phyloP scores from a whole-genome alignment of 495 filamentous ascomycete genomes.

The Extremus antarcticus region DNA sequence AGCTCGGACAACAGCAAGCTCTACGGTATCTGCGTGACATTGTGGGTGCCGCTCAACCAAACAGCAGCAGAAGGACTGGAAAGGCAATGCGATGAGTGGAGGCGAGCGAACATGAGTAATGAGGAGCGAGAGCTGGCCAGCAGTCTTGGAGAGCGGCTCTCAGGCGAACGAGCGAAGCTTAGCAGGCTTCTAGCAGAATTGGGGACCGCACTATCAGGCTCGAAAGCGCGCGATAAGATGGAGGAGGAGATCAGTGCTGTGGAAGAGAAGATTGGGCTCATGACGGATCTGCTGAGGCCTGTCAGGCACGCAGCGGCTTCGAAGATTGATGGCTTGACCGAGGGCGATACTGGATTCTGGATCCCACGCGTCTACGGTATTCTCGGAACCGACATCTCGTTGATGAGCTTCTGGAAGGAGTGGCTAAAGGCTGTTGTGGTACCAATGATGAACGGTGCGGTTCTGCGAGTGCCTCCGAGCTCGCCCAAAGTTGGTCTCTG shows the following conservation, averaged over 20 bases:
- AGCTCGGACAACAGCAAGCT: conserved; percentile 81
- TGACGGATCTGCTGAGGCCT: conserved; percentile 89
- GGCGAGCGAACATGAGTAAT: conserved; percentile 86
- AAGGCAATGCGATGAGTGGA: conserved; percentile 85
- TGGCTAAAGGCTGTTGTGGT: conserved; percentile 89
- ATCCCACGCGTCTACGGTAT: conserved; percentile 90
- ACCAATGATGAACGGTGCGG: conserved; percentile 81
- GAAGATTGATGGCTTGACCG: conserved; percentile 93
- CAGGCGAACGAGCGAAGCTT: conserved; percentile 78
- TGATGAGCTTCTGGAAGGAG: conserved; percentile 96
- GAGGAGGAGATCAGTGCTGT: conserved; percentile 93
- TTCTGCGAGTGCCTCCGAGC: conserved; percentile 72
- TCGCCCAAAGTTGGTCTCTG: conserved; percentile 90
- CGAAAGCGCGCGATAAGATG: conserved; percentile 64
- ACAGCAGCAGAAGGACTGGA: conserved; percentile 80
- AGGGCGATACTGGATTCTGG: conserved; percentile 95
- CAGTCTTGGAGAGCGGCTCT: conserved; percentile 82
- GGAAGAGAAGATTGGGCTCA: conserved; percentile 92
- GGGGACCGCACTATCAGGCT: conserved; percentile 67
- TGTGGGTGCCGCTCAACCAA: conserved; percentile 81
- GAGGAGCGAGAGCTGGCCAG: conserved; percentile 90
- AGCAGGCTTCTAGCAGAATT: conserved; percentile 77
- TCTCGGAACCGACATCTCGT: conserved; percentile 69
- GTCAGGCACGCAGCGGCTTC: conserved; percentile 88
- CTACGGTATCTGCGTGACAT: conserved; percentile 81